Evolutionary conservation across 2,329 filamentous ascomycete species (phyloP), one percentile per base, ranked within the genome.

Genomic region (Scleromitrula shiraiana): DNA sequence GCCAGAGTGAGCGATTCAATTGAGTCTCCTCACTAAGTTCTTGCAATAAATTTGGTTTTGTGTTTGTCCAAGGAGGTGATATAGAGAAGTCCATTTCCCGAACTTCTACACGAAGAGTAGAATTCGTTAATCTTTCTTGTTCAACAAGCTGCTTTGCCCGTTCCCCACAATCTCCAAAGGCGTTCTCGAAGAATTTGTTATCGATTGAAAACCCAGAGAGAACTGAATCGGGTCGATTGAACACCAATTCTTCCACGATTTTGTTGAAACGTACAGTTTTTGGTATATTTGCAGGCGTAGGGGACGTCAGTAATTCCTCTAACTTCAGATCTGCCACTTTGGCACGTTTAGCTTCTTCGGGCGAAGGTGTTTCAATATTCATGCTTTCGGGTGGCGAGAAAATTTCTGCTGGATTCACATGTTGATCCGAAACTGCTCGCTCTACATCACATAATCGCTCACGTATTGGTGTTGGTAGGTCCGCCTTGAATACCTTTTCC

Each of bases 341-440:
- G 3, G 55, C 9, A 30, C 45, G 41, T 32, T 42, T 38, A 7
- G 19, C 12, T 26, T 53, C 44, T n/a, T 36, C 7, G n/a, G 46
- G 29, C 9, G 53, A 41, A 7, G 50, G 42, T 30, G 47, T 19
- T 5, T 29, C 7, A 7, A 24, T 42, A 8, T 51, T 46, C 4
- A 54, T 14, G 37, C 41, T 56, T 23, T 43, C 54, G 6, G 55
- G 40, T 23, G 56, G 50, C 2, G 51, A 48, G 30, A 56, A 59
- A 27, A 96, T 70, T 57, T 94, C 85, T 3, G 75, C 70, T 19
- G 95, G 76, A 54, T 82, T 85, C 12, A 82, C 69, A 30, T 75
- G 73, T 37, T 78, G 76, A 27, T 65, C 70, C 5, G 15, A 14
- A 7, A 49, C 48, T 5, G 46, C 30, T 4, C 41, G 35, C 6